phyloP scores from a whole-genome alignment of 2,329 filamentous ascomycete genomes.

The Nectriaceae sp. region DNA sequence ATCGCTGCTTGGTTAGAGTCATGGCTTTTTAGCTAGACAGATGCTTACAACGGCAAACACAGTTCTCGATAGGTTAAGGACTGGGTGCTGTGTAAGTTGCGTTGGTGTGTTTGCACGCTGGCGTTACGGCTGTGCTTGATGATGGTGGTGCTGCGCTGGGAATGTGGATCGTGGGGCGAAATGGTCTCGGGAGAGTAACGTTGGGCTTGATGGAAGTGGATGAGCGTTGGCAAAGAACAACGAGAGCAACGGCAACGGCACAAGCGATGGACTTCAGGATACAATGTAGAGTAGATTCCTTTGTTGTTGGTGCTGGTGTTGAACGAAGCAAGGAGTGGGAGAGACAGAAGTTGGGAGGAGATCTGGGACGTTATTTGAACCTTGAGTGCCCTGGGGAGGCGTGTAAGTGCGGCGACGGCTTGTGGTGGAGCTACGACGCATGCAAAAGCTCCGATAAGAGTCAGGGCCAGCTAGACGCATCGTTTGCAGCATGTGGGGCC shows the following conservation, averaged over 20 bases:
- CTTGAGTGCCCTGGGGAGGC: conserved; percentile 3
- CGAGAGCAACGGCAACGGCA: conserved; percentile 14
- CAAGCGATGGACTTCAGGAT: conserved; percentile 1
- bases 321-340: neutral
- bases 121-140: neutral
- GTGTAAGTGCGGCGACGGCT: conserved; percentile 25
- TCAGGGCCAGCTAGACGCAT: conserved; percentile 8
- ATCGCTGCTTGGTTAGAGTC: conserved; percentile 53
- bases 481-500: conserved; percentile 30
- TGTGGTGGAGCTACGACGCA: conserved; percentile 16
- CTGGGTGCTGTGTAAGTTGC: neutral
- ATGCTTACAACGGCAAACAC: conserved; percentile 48
- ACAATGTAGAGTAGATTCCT: neutral
- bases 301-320: neutral
- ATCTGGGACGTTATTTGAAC: conserved; percentile 26
- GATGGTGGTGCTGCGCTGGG: conserved; percentile 1
- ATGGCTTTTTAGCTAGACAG: conserved; percentile 46
- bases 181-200: neutral
- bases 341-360: conserved; percentile 21
- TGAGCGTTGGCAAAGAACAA: neutral
- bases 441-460: conserved; percentile 11
- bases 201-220: neutral
- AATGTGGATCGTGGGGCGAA: conserved; percentile 1
- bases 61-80: conserved; percentile 16
- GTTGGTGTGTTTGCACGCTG: neutral